Base-by-base conservation (phyloP, 2,329 filamentous ascomycete species). In the Bipolaris victoriae region DNA sequence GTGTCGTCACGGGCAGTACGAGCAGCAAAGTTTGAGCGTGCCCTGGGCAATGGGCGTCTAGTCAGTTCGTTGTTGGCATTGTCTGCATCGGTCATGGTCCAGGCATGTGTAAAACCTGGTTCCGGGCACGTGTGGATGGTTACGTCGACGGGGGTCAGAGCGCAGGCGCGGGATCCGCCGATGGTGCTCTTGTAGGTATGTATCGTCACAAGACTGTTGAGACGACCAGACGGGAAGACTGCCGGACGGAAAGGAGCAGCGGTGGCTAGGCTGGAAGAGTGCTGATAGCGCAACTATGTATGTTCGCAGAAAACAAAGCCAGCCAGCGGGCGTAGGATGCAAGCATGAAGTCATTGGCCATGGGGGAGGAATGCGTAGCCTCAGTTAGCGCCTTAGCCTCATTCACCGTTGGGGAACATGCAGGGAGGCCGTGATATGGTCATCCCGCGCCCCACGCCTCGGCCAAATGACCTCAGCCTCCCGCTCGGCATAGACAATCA, bases 1-100 rank as follows among this genome's bases (percentile, higher is more conserved):
- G 74, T 73, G 50, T 78, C 75, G 64, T 83, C 81, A 48, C 70
- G 74, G 20, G 81, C 80, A 20, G 79, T 77, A 16, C 77, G 73
- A 18, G 79, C 70, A 47, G 78, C 74, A 64, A 83, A 83, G 61
- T 77, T 81, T 29, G 80, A 76, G 36, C 66, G 70, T 6, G 68
- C 66, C 55, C 74, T 66, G 41, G 68, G 64, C 45, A 70, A 69
- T 64, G 72, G 66, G 36, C 62, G 72, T 63, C 69, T 67, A 41
- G 62, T 62, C 47, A 71, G 51, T 24, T 61, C 61, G 20, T 57
- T 61, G 50, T 59, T 31, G 29, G 29, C 29, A 31, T 31, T 22
- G 26, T 63, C 66, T 43, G 64, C 55, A 56, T 67, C 64, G 48
- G 68, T 63, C 73, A 76, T 76, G 61, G 46, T 68, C 48, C 31